Evolutionary conservation across 2,329 filamentous ascomycete genomes (phyloP).

Genomic region (Aspergillus pseudotamarii): DNA sequence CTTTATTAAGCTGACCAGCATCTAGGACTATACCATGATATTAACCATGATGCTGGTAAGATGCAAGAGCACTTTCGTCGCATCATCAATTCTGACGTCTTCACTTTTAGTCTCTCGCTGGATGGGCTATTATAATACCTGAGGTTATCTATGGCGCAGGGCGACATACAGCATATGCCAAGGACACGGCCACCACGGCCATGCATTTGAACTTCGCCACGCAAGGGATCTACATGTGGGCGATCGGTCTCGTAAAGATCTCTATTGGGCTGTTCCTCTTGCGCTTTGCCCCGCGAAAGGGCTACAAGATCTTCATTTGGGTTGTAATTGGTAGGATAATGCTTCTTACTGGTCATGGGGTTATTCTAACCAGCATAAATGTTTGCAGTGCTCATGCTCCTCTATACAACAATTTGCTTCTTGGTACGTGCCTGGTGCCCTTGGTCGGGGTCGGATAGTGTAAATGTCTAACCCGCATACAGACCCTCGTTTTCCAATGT

Average conservation of each 20-base stretch:
- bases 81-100: not conserved
- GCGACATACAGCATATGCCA: conserved; percentile 48
- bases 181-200: conserved; percentile 37
- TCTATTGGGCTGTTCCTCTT: conserved; percentile 47
- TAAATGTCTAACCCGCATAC: conserved; percentile 20
- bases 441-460: conserved; percentile 26
- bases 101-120: conserved; percentile 34
- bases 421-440: conserved; percentile 8
- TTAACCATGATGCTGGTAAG: conserved; percentile 22
- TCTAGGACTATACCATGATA: conserved; percentile 22
- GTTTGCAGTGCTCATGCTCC: conserved; percentile 18
- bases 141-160: conserved; percentile 51
- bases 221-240: conserved; percentile 29
- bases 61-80: not conserved
- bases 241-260: conserved; percentile 48
- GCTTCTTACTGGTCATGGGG: conserved; percentile 25
- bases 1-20: not conserved
- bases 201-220: conserved; percentile 48
- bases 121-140: conserved; percentile 44
- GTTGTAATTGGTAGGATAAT: conserved; percentile 36
- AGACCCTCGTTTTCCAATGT: conserved; percentile 55
- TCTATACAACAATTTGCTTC: conserved; percentile 25
- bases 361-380: not conserved
- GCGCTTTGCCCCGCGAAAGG: conserved; percentile 43
- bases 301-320: conserved; percentile 41